These are phyloP conservation scores for Pythium coloratum DNA, from an alignment of 352 stramenopile species.

Conservation along the genomic window DNA sequence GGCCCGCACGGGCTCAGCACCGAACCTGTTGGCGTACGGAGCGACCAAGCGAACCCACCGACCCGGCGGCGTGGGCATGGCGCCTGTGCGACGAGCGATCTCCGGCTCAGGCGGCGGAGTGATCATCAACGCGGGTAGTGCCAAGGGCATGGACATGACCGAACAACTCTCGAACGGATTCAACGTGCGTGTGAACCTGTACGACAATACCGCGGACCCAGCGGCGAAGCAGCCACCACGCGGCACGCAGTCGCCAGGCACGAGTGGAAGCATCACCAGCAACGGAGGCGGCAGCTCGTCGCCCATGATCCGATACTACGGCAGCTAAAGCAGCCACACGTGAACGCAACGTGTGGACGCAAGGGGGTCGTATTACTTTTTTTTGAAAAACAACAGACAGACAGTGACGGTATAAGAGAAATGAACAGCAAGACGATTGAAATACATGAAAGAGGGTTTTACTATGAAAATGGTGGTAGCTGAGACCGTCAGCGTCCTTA, in stretches of 20 bases:
- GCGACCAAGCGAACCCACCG: constrained; percentile 29
- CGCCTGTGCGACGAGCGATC: constrained; percentile 16
- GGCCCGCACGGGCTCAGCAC: constrained; percentile 17
- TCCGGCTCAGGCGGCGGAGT: constrained; percentile 13
- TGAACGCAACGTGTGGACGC: too few species aligned
- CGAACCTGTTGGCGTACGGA: constrained; percentile 28
- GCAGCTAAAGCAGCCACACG: constrained; percentile 9
- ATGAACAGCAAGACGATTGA: not conserved
- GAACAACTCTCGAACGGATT: constrained; percentile 9
- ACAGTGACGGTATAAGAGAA: constrained; percentile 5
- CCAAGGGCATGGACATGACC: constrained; percentile 6
- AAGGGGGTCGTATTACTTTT: too few species aligned
- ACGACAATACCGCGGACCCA: constrained; percentile 1
- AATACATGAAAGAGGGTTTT: too few species aligned
- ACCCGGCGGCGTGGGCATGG: constrained; percentile 20
- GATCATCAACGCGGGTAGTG: constrained; percentile 18
- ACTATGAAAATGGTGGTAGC: too few species aligned
- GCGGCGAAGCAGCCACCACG: not conserved
- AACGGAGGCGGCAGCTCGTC: constrained; percentile 13
- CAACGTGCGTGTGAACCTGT: constrained; percentile 12
- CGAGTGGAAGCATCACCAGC: not conserved
- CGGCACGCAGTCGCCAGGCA: constrained; percentile 2
- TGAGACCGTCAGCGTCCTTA: too few species aligned
- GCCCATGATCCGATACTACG: constrained; percentile 26
- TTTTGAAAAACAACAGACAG: constrained; percentile 1